Evolutionary conservation across 371 early-diverging fungal species (phyloP).

Genomic region (Apophysomyces ossiformis): DNA sequence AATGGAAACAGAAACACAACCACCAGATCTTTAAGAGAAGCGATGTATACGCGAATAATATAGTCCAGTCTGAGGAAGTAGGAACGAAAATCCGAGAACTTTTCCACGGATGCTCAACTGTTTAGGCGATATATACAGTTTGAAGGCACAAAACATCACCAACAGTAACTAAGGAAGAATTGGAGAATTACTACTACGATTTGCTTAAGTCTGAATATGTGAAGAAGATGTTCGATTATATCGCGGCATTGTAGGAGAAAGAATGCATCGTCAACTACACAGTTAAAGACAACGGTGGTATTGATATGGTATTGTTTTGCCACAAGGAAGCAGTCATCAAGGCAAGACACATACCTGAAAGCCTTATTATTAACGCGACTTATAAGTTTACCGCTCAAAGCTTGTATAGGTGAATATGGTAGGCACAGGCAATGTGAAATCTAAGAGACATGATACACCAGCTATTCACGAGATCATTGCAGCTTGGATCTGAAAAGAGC

Average conservation of each 20-base stretch:
- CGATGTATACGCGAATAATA: not conserved
- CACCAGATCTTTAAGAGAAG: not conserved
- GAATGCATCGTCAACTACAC: not conserved
- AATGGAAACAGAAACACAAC: not conserved
- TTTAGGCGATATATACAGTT: not conserved
- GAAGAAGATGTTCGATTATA: not conserved
- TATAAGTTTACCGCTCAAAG: not conserved
- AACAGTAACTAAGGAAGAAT: not conserved
- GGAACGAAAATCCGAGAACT: not conserved
- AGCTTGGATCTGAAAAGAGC: not conserved
- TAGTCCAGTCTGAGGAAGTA: not conserved
- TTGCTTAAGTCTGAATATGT: not conserved
- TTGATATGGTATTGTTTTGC: not conserved
- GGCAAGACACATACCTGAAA: not conserved
- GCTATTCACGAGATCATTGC: not conserved
- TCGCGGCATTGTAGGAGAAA: not conserved
- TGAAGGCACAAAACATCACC: not conserved
- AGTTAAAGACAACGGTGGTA: not conserved
- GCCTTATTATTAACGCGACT: no score
- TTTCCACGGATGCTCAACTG: not conserved
- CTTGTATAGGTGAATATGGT: not conserved
- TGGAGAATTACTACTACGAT: not conserved
- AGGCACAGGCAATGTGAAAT: not conserved
- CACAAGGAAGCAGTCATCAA: not conserved
- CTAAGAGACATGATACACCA: not conserved